Evolutionary conservation across 2,329 filamentous ascomycete genomes (phyloP).

Genomic region (Septoria linicola): DNA sequence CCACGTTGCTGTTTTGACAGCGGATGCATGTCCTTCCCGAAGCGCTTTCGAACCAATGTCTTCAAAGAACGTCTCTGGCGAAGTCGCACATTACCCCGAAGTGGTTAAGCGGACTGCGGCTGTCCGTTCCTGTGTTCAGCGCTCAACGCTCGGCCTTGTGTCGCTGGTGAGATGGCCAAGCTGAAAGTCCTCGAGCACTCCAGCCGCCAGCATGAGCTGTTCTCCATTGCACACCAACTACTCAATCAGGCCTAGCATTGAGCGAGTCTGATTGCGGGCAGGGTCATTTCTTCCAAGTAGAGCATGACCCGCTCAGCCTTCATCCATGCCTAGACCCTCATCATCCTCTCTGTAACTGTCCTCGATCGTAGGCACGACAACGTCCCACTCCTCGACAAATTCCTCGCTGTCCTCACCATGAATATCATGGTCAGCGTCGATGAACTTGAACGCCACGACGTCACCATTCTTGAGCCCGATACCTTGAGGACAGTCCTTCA

Average conservation of each 20-base stretch:
- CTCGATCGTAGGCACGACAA: conserved; percentile 36
- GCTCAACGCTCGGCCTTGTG: background rate
- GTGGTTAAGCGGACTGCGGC: conserved; percentile 8
- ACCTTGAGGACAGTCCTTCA: conserved; percentile 40
- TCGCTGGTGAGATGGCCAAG: too few species aligned
- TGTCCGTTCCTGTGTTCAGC: conserved; percentile 13
- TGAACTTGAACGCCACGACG: conserved; percentile 40
- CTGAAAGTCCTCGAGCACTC: background rate
- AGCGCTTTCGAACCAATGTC: conserved; percentile 6
- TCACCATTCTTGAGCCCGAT: conserved; percentile 37
- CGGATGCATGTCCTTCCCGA: conserved; percentile 15
- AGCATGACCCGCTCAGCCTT: conserved; percentile 26
- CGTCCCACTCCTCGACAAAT: conserved; percentile 35
- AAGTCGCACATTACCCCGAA: conserved; percentile 7
- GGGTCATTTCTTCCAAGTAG: too few species aligned
- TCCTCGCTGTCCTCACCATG: conserved; percentile 22
- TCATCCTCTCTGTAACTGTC: conserved; percentile 35
- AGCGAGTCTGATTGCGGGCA: too few species aligned
- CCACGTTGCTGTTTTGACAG: conserved; percentile 18
- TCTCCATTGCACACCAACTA: too few species aligned
- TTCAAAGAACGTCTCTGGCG: conserved; percentile 7
- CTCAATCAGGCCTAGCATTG: too few species aligned
- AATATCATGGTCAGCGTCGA: conserved; percentile 20
- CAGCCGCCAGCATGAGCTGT: too few species aligned
- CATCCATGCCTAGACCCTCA: conserved; percentile 27